Percentiles rank a stretch among this genome's conserved stretches.
These are phyloP conservation scores for Francoa sonchifolia DNA, from an alignment of 441 rosid species.

Conservation along the genomic window DNA sequence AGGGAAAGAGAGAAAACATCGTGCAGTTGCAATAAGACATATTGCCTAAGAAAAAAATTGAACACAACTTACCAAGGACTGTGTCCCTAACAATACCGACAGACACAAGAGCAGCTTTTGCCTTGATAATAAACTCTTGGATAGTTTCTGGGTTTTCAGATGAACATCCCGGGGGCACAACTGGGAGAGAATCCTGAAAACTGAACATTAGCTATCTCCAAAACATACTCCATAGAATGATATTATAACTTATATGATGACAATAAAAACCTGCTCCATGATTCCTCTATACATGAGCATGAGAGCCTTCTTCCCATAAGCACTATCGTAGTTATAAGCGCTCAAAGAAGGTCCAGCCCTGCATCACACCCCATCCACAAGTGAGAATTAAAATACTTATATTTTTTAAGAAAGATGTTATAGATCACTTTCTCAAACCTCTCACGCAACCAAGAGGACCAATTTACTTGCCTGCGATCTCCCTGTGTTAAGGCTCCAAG, in stretches of 20 bases:
- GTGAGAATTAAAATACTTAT: constrained; percentile 14
- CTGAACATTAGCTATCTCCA: constrained; percentile 17
- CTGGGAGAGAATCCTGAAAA: constrained; percentile 83
- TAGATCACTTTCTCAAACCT: background rate
- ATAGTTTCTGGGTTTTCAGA: constrained; percentile 73
- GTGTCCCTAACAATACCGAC: constrained; percentile 98
- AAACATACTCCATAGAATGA: no score
- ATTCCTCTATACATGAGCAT: constrained; percentile 94
- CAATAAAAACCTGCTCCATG: constrained; percentile 71
- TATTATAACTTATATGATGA: constrained; percentile 3
- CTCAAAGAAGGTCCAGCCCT: constrained; percentile 95
- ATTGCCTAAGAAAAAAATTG: constrained; percentile 3
- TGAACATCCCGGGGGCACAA: constrained; percentile 92
- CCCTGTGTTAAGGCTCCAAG: constrained; percentile 99
- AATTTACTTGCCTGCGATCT: constrained; percentile 68
- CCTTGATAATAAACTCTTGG: constrained; percentile 72
- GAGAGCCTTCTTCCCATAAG: constrained; percentile 84
- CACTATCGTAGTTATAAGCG: constrained; percentile 93
- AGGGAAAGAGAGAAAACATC: background rate
- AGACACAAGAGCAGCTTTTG: constrained; percentile 93
- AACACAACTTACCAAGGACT: constrained; percentile 39
- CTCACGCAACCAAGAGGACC: background rate
- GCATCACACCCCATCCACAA: constrained; percentile 24
- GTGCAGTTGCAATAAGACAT: background rate
- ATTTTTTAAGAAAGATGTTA: background rate